These are phyloP conservation scores for Cladophialophora exuberans DNA, from an alignment of 2,329 filamentous ascomycete species.

Conservation along the genomic window DNA sequence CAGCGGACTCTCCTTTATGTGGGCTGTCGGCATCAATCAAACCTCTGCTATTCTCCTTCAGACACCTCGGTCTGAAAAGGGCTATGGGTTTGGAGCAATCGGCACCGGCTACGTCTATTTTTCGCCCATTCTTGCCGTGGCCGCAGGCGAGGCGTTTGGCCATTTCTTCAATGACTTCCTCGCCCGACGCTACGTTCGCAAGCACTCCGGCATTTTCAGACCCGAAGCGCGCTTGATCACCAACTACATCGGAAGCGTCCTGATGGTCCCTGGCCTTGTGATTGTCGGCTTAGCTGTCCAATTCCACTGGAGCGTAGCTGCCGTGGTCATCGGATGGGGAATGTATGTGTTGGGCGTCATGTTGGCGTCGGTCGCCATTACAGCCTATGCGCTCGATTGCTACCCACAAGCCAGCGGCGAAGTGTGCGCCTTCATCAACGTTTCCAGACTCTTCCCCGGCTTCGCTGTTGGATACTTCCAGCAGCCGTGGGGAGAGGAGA, in stretches of 20 bases:
- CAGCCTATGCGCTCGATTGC: constrained; percentile 56
- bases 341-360: constrained; percentile 45
- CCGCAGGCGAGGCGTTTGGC: constrained; percentile 57
- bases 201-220: constrained; percentile 57
- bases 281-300: constrained; percentile 57
- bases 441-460: constrained; percentile 51
- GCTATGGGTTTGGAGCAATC: constrained; percentile 53
- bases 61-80: constrained; percentile 36
- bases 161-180: constrained; percentile 59
- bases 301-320: constrained; percentile 55
- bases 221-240: constrained; percentile 58
- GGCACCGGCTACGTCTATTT: constrained; percentile 61
- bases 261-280: constrained; percentile 55
- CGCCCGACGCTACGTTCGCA: constrained; percentile 47
- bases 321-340: constrained; percentile 53
- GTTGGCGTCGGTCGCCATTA: constrained; percentile 47
- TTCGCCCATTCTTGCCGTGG: constrained; percentile 57
- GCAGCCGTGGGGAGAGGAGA: constrained; percentile 51
- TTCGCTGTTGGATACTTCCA: constrained; percentile 55
- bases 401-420: constrained; percentile 59
- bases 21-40: constrained; percentile 57
- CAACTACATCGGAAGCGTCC: constrained; percentile 49
- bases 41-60: constrained; percentile 56
- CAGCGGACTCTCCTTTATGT: constrained; percentile 39
- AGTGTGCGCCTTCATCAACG: constrained; percentile 56